These are phyloP conservation scores for Phytophthora idaei DNA, from an alignment of 352 stramenopile genomes.

Conservation along the genomic window DNA sequence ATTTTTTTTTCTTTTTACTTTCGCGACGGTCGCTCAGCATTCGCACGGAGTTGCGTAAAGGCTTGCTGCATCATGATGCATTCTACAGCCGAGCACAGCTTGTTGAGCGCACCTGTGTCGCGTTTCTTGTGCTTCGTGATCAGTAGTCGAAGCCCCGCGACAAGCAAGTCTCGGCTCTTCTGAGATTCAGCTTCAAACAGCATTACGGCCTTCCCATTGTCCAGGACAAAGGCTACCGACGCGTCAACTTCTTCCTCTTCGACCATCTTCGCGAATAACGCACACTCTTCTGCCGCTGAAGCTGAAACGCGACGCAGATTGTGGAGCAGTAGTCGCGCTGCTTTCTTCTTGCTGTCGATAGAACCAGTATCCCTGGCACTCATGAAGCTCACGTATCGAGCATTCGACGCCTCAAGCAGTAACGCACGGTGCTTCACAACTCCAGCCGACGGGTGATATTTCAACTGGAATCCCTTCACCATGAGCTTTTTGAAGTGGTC, in stretches of 20 bases:
- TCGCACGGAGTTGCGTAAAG: constrained; percentile 21
- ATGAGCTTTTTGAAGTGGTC: constrained; percentile 79
- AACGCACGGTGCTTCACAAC: constrained; percentile 55
- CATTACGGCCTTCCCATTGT: constrained; percentile 68
- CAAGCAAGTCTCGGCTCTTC: constrained; percentile 73
- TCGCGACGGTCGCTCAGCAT: constrained; percentile 22
- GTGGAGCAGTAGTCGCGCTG: constrained; percentile 57
- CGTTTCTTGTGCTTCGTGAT: constrained; percentile 64
- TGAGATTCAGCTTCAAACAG: constrained; percentile 66
- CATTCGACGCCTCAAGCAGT: constrained; percentile 41
- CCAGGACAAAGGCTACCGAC: constrained; percentile 45
- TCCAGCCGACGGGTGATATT: constrained; percentile 57
- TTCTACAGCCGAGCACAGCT: constrained; percentile 33
- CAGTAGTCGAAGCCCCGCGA: constrained; percentile 65
- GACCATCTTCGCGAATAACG: constrained; percentile 36
- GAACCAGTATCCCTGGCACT: constrained; percentile 35
- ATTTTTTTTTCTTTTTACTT: constrained; percentile 20
- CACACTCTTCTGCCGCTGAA: constrained; percentile 34
- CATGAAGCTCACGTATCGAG: constrained; percentile 64
- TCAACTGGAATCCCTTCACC: constrained; percentile 66
- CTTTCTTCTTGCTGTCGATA: constrained; percentile 51
- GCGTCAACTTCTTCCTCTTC: constrained; percentile 33
- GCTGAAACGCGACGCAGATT: constrained; percentile 60
- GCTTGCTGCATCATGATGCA: constrained; percentile 10
- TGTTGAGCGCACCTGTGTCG: constrained; percentile 44